Conservation (phyloP, 352 stramenopile species). For the Peronospora farinosa region DNA sequence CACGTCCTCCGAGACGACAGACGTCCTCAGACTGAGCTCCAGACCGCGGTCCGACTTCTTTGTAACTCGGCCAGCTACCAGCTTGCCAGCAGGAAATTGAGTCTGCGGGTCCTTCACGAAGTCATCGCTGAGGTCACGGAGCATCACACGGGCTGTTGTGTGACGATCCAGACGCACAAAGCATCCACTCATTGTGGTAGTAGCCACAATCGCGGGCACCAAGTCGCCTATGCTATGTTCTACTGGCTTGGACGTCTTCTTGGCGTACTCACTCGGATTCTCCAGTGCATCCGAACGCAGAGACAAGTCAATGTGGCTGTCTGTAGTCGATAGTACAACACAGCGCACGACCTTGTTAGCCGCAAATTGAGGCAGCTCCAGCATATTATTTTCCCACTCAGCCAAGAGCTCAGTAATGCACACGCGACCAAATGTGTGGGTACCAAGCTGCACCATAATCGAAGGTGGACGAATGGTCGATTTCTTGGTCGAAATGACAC, state of each 20-base stretch:
- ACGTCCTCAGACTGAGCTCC: slow-evolving; percentile 93
- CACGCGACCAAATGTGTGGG: slow-evolving; percentile 71
- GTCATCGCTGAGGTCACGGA: slow-evolving; percentile 93
- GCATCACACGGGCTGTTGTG: slow-evolving; percentile 85
- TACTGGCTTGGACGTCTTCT: slow-evolving; percentile 26
- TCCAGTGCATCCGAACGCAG: slow-evolving; percentile 56
- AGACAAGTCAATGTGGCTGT: slow-evolving; percentile 65
- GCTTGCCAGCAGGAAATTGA: slow-evolving; percentile 88
- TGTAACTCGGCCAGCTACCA: slow-evolving; percentile 93
- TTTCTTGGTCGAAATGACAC: slow-evolving; percentile 68
- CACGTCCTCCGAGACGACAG: slow-evolving; percentile 86
- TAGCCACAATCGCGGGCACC: slow-evolving; percentile 87
- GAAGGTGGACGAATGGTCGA: slow-evolving; percentile 66
- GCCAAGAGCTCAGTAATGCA: slow-evolving; percentile 72
- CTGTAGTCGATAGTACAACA: slow-evolving; percentile 54
- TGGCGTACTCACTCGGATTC: slow-evolving; percentile 49
- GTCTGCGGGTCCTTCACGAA: slow-evolving; percentile 89
- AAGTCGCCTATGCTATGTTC: slow-evolving; percentile 72
- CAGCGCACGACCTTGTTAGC: slow-evolving; percentile 64
- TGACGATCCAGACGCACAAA: slow-evolving; percentile 90
- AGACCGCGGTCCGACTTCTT: slow-evolving; percentile 74
- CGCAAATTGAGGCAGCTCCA: slow-evolving; percentile 54
- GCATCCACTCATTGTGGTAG: slow-evolving; percentile 89
- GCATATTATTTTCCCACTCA: slow-evolving; percentile 70
- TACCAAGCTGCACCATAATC: slow-evolving; percentile 80